phyloP scores from a whole-genome alignment of 257 asterid genomes.

The Petunia axillaris region DNA sequence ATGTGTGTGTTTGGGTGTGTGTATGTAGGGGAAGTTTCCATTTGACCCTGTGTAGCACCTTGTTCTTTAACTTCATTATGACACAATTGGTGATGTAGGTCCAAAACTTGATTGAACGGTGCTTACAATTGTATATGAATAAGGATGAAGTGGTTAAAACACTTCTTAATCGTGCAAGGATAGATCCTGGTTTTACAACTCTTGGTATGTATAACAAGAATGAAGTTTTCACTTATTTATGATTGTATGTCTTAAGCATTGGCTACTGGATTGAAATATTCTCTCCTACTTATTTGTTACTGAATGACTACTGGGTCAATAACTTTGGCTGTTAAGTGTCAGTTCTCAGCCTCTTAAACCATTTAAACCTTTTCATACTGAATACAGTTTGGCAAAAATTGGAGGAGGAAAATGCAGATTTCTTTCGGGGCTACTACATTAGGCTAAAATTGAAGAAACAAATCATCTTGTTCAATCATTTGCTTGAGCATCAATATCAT shows the following conservation, averaged over 20 bases:
- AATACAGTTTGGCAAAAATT: constrained; percentile 91
- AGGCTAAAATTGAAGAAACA: constrained; percentile 95
- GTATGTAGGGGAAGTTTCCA: not conserved
- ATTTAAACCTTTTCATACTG: not conserved
- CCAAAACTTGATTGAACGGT: constrained; percentile 88
- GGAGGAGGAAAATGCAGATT: constrained; percentile 96
- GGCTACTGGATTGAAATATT: not conserved
- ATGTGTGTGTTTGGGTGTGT: not conserved
- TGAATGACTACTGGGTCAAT: not conserved
- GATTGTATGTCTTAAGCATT: constrained; percentile 12
- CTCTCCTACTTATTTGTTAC: not conserved
- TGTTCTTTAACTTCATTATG: constrained; percentile 11
- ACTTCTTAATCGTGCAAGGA: constrained; percentile 87
- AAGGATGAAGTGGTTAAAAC: constrained; percentile 95
- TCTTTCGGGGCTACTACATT: constrained; percentile 90
- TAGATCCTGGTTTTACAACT: constrained; percentile 96
- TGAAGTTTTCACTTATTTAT: not conserved
- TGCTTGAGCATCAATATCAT: constrained; percentile 83
- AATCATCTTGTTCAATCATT: constrained; percentile 83
- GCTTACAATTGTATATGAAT: constrained; percentile 91
- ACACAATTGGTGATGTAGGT: constrained; percentile 55
- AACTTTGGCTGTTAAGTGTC: not conserved
- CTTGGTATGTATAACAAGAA: constrained; percentile 57
- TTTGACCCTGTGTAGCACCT: constrained; percentile 5
- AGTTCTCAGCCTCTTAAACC: not conserved